Conservation (phyloP, 1,284 basidiomycete species). For the Omphalotus olearius region DNA sequence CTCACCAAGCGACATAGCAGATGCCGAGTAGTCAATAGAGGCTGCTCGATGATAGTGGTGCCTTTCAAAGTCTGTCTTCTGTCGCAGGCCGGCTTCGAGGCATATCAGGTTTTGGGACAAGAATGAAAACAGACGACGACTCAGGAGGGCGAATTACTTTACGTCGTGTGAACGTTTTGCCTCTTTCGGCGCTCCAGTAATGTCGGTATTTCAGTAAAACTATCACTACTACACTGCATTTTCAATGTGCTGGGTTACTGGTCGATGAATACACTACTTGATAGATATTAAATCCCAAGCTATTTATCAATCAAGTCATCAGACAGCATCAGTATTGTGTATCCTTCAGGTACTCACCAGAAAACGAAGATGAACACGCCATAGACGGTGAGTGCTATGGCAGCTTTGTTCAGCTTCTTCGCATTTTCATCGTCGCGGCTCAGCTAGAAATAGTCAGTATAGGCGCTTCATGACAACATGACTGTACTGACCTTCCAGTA, state of each 20-base stretch:
- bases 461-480: not conserved
- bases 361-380: conserved; percentile 83
- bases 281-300: conserved; percentile 76
- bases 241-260: conserved; percentile 13
- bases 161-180: not conserved
- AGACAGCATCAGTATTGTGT: not conserved
- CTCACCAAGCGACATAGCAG: conserved; percentile 16
- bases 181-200: too few species aligned
- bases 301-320: conserved; percentile 24
- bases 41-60: too few species aligned
- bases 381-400: conserved; percentile 70
- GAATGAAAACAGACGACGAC: not conserved
- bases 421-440: conserved; percentile 63
- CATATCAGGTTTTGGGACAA: conserved; percentile 7
- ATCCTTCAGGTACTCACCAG: conserved; percentile 54
- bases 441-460: conserved; percentile 42
- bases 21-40: not conserved
- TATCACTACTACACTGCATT: not conserved
- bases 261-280: conserved; percentile 37
- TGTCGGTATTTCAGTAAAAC: too few species aligned
- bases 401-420: conserved; percentile 54
- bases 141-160: conserved; percentile 1
- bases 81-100: not conserved
- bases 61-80: not conserved
- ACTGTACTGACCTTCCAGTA: conserved; percentile 69